phyloP scores from a whole-genome alignment of 345 rosid species.

The Lepidium aucheri region DNA sequence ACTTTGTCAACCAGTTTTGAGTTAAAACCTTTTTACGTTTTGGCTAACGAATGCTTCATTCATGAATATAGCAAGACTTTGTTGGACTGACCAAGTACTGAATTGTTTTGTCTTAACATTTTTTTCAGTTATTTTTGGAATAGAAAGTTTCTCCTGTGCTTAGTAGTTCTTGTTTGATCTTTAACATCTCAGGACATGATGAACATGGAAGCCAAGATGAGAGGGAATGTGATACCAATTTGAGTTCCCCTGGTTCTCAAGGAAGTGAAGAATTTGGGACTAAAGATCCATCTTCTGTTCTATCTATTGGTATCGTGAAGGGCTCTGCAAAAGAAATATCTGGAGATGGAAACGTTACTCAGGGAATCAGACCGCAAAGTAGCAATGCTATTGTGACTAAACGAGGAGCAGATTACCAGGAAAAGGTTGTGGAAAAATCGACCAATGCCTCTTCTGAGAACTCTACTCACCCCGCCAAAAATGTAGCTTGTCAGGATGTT shows the following conservation, averaged over 20 bases:
- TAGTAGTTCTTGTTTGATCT: not conserved
- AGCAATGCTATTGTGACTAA: constrained; percentile 26
- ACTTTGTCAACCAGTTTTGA: not conserved
- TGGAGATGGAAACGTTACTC: constrained; percentile 22
- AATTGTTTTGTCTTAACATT: not conserved
- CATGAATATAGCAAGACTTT: not conserved
- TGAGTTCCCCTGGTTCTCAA: constrained; percentile 50
- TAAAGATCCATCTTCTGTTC: constrained; percentile 23
- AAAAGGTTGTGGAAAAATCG: constrained; percentile 10
- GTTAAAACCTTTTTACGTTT: not conserved
- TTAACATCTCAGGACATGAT: constrained; percentile 37
- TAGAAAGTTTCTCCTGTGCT: not conserved
- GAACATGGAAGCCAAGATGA: constrained; percentile 59
- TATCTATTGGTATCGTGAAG: constrained; percentile 24
- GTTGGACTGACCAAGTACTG: not conserved
- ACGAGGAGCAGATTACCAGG: constrained; percentile 14
- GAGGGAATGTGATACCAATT: constrained; percentile 58
- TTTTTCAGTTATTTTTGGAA: not conserved
- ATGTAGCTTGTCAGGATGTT: constrained; percentile 16
- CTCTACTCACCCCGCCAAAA: constrained; percentile 16
- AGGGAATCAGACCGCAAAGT: constrained; percentile 20
- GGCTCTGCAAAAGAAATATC: constrained; percentile 21
- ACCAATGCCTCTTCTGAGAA: constrained; percentile 21
- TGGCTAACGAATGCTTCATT: not conserved
- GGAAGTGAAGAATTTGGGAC: constrained; percentile 37